Evolutionary conservation across 78 protist species (phyloP).

Genomic region (Fonticula alba): DNA sequence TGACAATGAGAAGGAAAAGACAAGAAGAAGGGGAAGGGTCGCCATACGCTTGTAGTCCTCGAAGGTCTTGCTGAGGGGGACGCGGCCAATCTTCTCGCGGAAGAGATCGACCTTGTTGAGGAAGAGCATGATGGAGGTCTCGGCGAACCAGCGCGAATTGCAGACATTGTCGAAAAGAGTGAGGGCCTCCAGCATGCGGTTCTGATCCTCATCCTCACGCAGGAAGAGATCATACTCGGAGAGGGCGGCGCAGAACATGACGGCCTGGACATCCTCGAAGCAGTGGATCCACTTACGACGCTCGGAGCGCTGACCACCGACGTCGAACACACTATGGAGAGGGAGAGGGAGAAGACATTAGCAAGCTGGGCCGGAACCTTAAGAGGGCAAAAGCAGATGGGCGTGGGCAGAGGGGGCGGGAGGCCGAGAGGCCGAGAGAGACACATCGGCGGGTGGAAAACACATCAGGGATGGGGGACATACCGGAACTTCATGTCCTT

Average conservation of each 20-base stretch:
- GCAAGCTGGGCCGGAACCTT: too few relatives aligned
- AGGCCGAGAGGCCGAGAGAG: too few relatives aligned
- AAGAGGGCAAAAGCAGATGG: too few relatives aligned
- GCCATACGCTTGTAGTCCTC: slow-evolving; percentile 53
- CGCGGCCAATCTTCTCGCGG: slow-evolving; percentile 38
- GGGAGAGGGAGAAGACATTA: background rate
- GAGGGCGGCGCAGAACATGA: slow-evolving; percentile 66
- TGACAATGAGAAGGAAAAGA: too few relatives aligned
- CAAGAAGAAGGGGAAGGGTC: too few relatives aligned
- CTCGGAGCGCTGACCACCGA: slow-evolving; percentile 85
- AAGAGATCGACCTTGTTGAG: slow-evolving; percentile 76
- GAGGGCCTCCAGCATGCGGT: slow-evolving; percentile 79
- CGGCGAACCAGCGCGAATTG: slow-evolving; percentile 66
- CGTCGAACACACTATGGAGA: slow-evolving; percentile 78
- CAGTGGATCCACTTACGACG: slow-evolving; percentile 90
- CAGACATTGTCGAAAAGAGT: slow-evolving; percentile 70
- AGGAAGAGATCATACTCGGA: slow-evolving; percentile 63
- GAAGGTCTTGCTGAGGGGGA: slow-evolving; percentile 37
- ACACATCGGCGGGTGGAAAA: too few relatives aligned
- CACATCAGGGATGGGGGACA: too few relatives aligned
- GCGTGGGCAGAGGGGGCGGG: too few relatives aligned
- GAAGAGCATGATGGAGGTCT: slow-evolving; percentile 78
- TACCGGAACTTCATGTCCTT: slow-evolving; percentile 23
- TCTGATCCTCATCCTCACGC: slow-evolving; percentile 57
- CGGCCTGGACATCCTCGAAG: slow-evolving; percentile 82